These are phyloP conservation scores for Crithidia brevicula DNA, from an alignment of 208 protist genomes.

Conservation along the genomic window DNA sequence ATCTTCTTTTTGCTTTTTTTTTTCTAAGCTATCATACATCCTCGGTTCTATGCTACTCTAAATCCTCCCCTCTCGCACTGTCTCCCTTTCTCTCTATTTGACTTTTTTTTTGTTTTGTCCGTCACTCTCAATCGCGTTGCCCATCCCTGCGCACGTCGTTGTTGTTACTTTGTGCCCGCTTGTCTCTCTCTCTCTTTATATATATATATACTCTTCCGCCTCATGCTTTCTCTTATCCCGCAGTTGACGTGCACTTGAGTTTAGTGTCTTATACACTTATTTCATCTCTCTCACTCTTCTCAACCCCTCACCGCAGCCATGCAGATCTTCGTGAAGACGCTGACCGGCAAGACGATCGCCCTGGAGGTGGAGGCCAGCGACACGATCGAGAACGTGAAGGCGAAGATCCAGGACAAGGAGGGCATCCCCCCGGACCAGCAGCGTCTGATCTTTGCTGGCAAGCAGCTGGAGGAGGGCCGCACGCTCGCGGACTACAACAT, in stretches of 20 bases:
- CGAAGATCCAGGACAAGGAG: conserved; percentile 99
- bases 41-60: too few relatives aligned
- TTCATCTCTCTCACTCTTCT: not conserved
- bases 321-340: conserved; percentile 98
- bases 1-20: conserved; percentile 3
- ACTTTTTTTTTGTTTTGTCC: not conserved
- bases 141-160: too few relatives aligned
- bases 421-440: conserved; percentile 95
- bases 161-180: not conserved
- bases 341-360: conserved; percentile 98
- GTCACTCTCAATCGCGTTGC: not conserved
- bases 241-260: conserved; percentile 9
- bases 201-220: not conserved
- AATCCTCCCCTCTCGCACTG: not conserved
- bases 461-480: conserved; percentile 98
- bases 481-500: conserved; percentile 99
- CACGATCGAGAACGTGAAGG: conserved; percentile 98
- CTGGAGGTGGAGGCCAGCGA: conserved; percentile 97
- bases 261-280: not conserved
- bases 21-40: too few relatives aligned
- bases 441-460: conserved; percentile 95
- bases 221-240: not conserved
- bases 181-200: not conserved
- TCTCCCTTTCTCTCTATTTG: not conserved
- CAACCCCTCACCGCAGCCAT: conserved; percentile 82